Evolutionary conservation across 1,284 basidiomycete genomes (phyloP).

Genomic region (Trichosporon ovoides): DNA sequence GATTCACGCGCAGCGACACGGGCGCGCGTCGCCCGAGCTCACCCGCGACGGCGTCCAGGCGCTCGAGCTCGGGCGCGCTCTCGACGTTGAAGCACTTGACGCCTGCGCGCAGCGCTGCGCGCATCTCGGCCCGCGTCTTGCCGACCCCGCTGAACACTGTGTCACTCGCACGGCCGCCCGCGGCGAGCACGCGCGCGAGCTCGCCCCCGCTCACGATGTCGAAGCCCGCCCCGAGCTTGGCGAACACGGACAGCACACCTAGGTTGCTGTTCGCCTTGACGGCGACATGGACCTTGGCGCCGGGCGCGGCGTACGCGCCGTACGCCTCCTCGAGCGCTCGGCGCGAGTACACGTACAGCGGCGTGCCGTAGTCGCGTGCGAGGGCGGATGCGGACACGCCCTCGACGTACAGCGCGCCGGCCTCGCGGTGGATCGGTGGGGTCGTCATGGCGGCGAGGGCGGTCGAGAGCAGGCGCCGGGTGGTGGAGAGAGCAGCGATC

Average conservation of each 20-base stretch:
- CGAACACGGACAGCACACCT: slow-evolving; percentile 10
- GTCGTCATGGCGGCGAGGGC: not conserved
- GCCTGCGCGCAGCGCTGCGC: slow-evolving; percentile 3
- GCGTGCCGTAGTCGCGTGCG: slow-evolving; percentile 8
- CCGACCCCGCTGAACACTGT: slow-evolving; percentile 15
- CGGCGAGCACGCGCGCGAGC: slow-evolving; percentile 12
- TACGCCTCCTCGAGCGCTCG: slow-evolving; percentile 5
- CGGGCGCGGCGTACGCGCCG: not conserved
- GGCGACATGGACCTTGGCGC: slow-evolving; percentile 11
- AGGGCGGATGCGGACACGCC: slow-evolving; percentile 4
- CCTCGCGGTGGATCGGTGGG: slow-evolving; percentile 5
- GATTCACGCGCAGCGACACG: slow-evolving; percentile 8
- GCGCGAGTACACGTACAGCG: slow-evolving; percentile 17
- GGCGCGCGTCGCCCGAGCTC: slow-evolving; percentile 3
- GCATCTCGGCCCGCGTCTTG: slow-evolving; percentile 10
- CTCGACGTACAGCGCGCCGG: slow-evolving; percentile 10
- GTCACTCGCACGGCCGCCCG: slow-evolving; percentile 4
- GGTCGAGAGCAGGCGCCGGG: not conserved
- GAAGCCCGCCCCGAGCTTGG: slow-evolving; percentile 12
- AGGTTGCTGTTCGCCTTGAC: slow-evolving; percentile 18
- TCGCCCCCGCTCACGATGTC: slow-evolving; percentile 15
- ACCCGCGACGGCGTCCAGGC: slow-evolving; percentile 5
- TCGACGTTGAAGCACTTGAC: slow-evolving; percentile 20
- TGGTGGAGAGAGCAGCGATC: not conserved
- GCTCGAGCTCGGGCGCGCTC: slow-evolving; percentile 9